Evolutionary conservation across 2,329 filamentous ascomycete species (phyloP).

Genomic region (Alternaria hordeiaustralica): DNA sequence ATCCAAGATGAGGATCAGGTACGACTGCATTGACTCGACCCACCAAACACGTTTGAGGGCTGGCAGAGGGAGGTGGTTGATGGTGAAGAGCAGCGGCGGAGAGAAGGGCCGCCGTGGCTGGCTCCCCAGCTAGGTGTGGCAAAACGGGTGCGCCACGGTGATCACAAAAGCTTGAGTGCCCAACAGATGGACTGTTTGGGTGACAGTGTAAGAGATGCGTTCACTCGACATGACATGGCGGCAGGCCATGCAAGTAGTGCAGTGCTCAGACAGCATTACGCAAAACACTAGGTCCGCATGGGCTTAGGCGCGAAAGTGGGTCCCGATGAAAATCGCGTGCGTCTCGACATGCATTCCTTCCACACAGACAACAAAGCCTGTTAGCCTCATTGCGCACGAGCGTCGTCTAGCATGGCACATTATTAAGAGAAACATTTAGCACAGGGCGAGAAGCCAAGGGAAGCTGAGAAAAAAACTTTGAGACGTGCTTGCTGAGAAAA

Average conservation of each 20-base stretch:
- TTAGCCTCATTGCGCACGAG: conserved; percentile 26
- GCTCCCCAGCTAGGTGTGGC: conserved; percentile 5
- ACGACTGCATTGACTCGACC: conserved; percentile 27
- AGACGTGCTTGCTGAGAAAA: conserved; percentile 21
- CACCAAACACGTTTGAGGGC: conserved; percentile 29
- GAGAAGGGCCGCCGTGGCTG: conserved; percentile 3
- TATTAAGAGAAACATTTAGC: conserved; percentile 34
- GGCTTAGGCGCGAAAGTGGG: conserved; percentile 18
- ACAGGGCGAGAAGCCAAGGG: conserved; percentile 19
- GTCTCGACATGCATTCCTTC: conserved; percentile 27
- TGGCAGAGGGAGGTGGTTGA: background rate
- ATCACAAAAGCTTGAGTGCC: conserved; percentile 12
- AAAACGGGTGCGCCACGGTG: conserved; percentile 12
- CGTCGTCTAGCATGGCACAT: conserved; percentile 22
- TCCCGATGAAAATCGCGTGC: conserved; percentile 24
- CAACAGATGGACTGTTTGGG: conserved; percentile 4
- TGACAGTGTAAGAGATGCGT: conserved; percentile 13
- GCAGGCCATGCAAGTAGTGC: background rate
- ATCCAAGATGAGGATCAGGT: conserved; percentile 28
- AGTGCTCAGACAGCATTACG: conserved; percentile 11
- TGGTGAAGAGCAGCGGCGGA: conserved; percentile 5
- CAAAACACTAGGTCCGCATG: conserved; percentile 5
- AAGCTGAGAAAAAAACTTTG: conserved; percentile 16
- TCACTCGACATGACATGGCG: conserved; percentile 12
- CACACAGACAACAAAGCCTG: conserved; percentile 30